Percentiles rank a stretch among this genome's conserved stretches.
These are phyloP conservation scores for Hygrophila difformis DNA, from an alignment of 257 asterid genomes.

Conservation along the genomic window DNA sequence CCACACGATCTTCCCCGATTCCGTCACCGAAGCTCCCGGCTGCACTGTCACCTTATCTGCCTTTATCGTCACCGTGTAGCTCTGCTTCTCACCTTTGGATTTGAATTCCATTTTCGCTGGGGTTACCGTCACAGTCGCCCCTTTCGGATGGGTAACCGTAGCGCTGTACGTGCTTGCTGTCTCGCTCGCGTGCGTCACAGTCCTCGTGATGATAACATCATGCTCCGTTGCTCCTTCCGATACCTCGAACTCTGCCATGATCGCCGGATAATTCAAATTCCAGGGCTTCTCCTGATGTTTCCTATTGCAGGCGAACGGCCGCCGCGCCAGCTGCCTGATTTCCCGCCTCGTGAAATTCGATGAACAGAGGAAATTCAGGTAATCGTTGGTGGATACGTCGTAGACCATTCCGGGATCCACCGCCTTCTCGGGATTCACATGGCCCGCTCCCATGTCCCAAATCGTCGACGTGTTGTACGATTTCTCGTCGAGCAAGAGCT, in stretches of 20 bases:
- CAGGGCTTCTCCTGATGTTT: slow-evolving; percentile 38
- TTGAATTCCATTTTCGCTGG: slow-evolving; percentile 43
- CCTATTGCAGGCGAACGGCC: slow-evolving; percentile 22
- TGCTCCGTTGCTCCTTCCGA: slow-evolving; percentile 1
- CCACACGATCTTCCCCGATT: slow-evolving; percentile 61
- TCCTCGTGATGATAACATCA: slow-evolving; percentile 32
- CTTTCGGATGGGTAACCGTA: slow-evolving; percentile 31
- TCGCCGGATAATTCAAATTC: slow-evolving; percentile 77
- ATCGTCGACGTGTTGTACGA: slow-evolving; percentile 32
- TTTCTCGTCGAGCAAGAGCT: slow-evolving; percentile 50
- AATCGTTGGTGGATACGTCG: slow-evolving; percentile 40
- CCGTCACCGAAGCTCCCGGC: slow-evolving; percentile 33
- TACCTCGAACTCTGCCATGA: slow-evolving; percentile 37
- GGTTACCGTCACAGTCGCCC: slow-evolving; percentile 29
- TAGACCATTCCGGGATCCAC: slow-evolving; percentile 74
- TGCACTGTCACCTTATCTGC: slow-evolving; percentile 34
- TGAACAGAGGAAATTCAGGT: slow-evolving; percentile 60
- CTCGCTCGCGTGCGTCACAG: slow-evolving; percentile 47
- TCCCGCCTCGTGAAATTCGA: slow-evolving; percentile 37
- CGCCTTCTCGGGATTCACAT: slow-evolving; percentile 67
- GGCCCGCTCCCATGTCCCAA: slow-evolving; percentile 79
- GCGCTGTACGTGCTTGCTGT: slow-evolving; percentile 25
- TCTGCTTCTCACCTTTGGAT: slow-evolving; percentile 34
- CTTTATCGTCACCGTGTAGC: slow-evolving; percentile 36
- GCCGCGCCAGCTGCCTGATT: slow-evolving; percentile 35